Percentiles rank a stretch among this genome's conserved stretches.
phyloP scores from a whole-genome alignment of 2,329 filamentous ascomycete species.

The Xylariaceae sp. region DNA sequence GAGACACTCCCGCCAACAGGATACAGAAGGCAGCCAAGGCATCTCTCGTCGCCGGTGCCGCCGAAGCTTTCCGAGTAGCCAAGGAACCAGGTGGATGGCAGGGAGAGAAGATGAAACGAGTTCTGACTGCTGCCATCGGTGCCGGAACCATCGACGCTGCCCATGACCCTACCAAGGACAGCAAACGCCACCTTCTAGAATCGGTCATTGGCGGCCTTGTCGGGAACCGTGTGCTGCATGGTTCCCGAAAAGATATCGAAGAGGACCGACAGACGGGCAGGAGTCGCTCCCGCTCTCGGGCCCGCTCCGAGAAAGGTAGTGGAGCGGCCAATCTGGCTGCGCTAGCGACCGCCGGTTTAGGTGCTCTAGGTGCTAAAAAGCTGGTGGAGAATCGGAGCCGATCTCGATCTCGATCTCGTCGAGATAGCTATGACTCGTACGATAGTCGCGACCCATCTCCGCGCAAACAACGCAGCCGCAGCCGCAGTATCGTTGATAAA shows the following conservation, averaged over 20 bases:
- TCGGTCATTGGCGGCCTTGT: slow-evolving; percentile 87
- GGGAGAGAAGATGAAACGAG: slow-evolving; percentile 87
- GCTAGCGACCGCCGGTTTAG: slow-evolving; percentile 63
- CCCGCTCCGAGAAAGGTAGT: slow-evolving; percentile 57
- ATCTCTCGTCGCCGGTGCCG: slow-evolving; percentile 84
- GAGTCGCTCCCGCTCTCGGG: slow-evolving; percentile 70
- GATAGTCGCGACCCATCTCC: slow-evolving; percentile 49
- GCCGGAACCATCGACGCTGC: slow-evolving; percentile 85
- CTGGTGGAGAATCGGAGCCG: slow-evolving; percentile 50
- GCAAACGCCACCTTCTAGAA: slow-evolving; percentile 83
- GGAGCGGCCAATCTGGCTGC: slow-evolving; percentile 60
- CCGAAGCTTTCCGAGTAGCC: slow-evolving; percentile 87
- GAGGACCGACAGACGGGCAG: slow-evolving; percentile 62
- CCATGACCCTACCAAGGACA: slow-evolving; percentile 70
- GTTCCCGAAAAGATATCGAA: slow-evolving; percentile 68
- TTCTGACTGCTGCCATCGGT: slow-evolving; percentile 83
- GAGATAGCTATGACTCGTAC: slow-evolving; percentile 51
- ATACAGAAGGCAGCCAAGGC: slow-evolving; percentile 89
- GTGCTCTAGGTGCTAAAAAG: slow-evolving; percentile 65
- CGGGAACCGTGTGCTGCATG: slow-evolving; percentile 83
- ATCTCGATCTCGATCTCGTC: slow-evolving; percentile 62
- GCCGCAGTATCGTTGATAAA: slow-evolving; percentile 66
- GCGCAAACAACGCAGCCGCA: slow-evolving; percentile 53
- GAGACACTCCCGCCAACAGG: slow-evolving; percentile 54
- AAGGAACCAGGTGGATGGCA: slow-evolving; percentile 89